Evolutionary conservation across 2,329 filamentous ascomycete genomes (phyloP), one percentile per base, ranked within the genome.

Genomic region (Nemania diffusa): DNA sequence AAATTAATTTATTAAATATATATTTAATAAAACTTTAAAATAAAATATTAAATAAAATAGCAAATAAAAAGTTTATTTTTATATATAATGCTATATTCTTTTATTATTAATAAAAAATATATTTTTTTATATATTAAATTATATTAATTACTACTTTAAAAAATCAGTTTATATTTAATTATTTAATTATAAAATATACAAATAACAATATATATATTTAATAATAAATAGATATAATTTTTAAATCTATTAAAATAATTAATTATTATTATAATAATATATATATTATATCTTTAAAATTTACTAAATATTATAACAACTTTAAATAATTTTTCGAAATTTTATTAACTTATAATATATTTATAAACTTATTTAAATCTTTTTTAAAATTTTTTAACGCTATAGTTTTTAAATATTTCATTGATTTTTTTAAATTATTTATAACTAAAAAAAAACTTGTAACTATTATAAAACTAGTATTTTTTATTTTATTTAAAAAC

Each of bases 201-300:
- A 64, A 57, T 46, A 57, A 29, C 15, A 59, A 64, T 27, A 24
- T 17, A 5, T 58, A 58, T 34, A 40, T 58, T 13, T 58, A 64
- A 59, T 2, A 24, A 1, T 34, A 59, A 53, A 64, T 58, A 59
- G 46, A 64, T 29, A 57, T 27, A 27, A 29, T 50, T n/a, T n/a
- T n/a, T n/a, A n/a, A n/a, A n/a, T n/a, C n/a, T n/a, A n/a, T n/a
- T n/a, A n/a, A n/a, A n/a, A 20, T 34, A 59, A 22, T 17, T 13
- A 55, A 64, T 24, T 46, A 46, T 24, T 64, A 64, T 55, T 64
- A 34, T 48, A 48, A 64, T 48, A 53, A 64, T 59, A 64, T 58
- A 34, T 57, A 29, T 20, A n/a, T 62, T 9, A 9, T 15, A 1
- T 55, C 34, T 17, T 3, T n/a, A 7, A 4, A 56, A n/a, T 56